A percentile compares a stretch with the other conserved stretches of the same genome.
phyloP scores from a whole-genome alignment of 345 rosid genomes.

The Kernera saxatilis region DNA sequence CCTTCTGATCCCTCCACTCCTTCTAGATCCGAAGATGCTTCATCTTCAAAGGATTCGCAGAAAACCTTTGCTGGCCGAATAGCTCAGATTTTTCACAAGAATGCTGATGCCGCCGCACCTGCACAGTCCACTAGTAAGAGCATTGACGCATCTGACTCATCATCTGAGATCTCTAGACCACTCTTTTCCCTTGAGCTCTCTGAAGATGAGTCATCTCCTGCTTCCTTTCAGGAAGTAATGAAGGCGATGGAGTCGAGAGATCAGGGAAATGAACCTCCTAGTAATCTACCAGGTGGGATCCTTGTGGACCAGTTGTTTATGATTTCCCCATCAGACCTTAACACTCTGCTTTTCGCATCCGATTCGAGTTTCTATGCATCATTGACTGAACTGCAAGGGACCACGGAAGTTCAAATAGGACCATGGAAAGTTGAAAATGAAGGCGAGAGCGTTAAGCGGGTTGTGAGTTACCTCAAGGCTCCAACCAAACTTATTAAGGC shows the following conservation, averaged over 20 bases:
- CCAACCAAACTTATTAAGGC: slow-evolving; percentile 77
- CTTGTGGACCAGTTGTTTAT: slow-evolving; percentile 66
- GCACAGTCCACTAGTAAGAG: slow-evolving; percentile 23
- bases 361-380: slow-evolving; percentile 59
- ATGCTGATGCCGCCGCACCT: slow-evolving; percentile 31
- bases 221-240: slow-evolving; percentile 57
- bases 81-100: slow-evolving; percentile 80
- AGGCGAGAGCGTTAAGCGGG: slow-evolving; percentile 55
- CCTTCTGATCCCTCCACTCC: slow-evolving; percentile 43
- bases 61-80: slow-evolving; percentile 58
- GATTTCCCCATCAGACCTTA: slow-evolving; percentile 58
- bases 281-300: slow-evolving; percentile 79
- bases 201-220: slow-evolving; percentile 50
- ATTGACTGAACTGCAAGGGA: slow-evolving; percentile 65
- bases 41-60: slow-evolving; percentile 47
- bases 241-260: slow-evolving; percentile 61
- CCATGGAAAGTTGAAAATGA: slow-evolving; percentile 68
- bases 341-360: slow-evolving; percentile 60
- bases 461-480: slow-evolving; percentile 67
- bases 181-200: slow-evolving; percentile 38
- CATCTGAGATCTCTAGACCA: slow-evolving; percentile 40
- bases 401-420: slow-evolving; percentile 64
- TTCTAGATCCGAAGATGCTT: slow-evolving; percentile 46
- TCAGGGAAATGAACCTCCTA: slow-evolving; percentile 57
- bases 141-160: slow-evolving; percentile 40